Evolutionary conservation across 2,329 filamentous ascomycete genomes (phyloP).

Genomic region (Aspergillus intermedius): DNA sequence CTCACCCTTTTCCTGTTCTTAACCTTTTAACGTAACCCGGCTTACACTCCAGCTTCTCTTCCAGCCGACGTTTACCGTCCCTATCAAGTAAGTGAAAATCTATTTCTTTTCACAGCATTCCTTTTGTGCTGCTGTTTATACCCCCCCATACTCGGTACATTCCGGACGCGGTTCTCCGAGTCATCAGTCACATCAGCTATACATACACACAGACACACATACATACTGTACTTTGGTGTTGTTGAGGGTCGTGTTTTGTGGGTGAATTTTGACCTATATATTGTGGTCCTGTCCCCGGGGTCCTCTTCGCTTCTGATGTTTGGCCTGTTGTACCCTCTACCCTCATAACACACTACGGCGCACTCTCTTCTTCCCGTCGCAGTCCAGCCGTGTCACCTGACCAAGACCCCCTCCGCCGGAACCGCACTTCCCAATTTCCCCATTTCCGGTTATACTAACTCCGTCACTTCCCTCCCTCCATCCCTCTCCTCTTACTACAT

Average conservation of each 20-base stretch:
- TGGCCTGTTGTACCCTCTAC: too few relatives aligned
- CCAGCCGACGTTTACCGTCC: slow-evolving; percentile 35
- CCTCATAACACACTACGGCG: not conserved
- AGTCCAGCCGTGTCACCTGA: slow-evolving; percentile 1
- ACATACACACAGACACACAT: too few relatives aligned
- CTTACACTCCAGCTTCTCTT: slow-evolving; percentile 9
- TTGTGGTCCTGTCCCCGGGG: too few relatives aligned
- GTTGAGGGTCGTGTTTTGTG: too few relatives aligned
- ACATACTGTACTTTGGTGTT: too few relatives aligned
- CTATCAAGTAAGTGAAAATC: slow-evolving; percentile 27
- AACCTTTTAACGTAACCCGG: slow-evolving; percentile 4
- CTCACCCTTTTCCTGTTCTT: slow-evolving; percentile 7
- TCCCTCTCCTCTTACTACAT: not conserved
- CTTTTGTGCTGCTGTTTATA: not conserved
- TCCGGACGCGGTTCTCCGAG: too few relatives aligned
- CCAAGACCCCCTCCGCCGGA: slow-evolving; percentile 2
- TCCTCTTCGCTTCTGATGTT: too few relatives aligned
- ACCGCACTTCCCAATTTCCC: slow-evolving; percentile 1
- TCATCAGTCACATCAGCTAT: too few relatives aligned
- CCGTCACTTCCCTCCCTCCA: slow-evolving; percentile 4
- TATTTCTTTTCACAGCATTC: slow-evolving; percentile 5
- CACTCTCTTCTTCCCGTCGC: not conserved
- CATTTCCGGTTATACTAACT: slow-evolving; percentile 1
- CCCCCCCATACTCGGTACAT: not conserved
- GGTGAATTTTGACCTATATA: too few relatives aligned